These are phyloP conservation scores for Juncus inflexus DNA, from an alignment of 176 grass and related monocot genomes.

Conservation along the genomic window DNA sequence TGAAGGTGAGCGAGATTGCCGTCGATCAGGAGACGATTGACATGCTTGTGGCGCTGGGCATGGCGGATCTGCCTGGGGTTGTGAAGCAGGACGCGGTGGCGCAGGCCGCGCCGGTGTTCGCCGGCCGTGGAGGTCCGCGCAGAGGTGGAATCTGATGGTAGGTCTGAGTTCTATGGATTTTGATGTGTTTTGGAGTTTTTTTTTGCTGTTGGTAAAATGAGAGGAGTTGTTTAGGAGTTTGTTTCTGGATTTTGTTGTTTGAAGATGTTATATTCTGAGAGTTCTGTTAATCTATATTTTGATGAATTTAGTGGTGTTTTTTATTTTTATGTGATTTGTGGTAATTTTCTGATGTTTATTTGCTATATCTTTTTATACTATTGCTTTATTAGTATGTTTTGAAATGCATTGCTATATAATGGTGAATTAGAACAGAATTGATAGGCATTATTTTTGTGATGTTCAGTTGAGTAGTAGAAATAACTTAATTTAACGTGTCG, in stretches of 20 bases:
- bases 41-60: slow-evolving; percentile 73
- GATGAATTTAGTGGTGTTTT: background rate
- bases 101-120: slow-evolving; percentile 24
- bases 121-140: slow-evolving; percentile 22
- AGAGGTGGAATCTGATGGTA: slow-evolving; percentile 20
- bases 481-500: too few species aligned
- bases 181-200: slow-evolving; percentile 5
- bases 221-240: too few species aligned
- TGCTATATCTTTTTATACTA: too few species aligned
- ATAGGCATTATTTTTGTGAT: too few species aligned
- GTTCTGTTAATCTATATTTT: background rate
- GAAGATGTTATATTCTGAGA: background rate
- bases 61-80: slow-evolving; percentile 74
- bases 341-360: too few species aligned
- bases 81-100: slow-evolving; percentile 41
- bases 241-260: slow-evolving; percentile 6
- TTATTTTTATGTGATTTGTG: too few species aligned
- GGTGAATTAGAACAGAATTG: too few species aligned
- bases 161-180: background rate
- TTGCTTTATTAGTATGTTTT: too few species aligned
- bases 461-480: too few species aligned
- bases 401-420: too few species aligned
- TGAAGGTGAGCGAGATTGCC: slow-evolving; percentile 70
- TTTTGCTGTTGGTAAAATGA: slow-evolving; percentile 12
- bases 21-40: slow-evolving; percentile 93